Evolutionary conservation across 805 yeast species (phyloP), one percentile per base, ranked within the genome.

Genomic region (Helenozyma baotianmanensis): DNA sequence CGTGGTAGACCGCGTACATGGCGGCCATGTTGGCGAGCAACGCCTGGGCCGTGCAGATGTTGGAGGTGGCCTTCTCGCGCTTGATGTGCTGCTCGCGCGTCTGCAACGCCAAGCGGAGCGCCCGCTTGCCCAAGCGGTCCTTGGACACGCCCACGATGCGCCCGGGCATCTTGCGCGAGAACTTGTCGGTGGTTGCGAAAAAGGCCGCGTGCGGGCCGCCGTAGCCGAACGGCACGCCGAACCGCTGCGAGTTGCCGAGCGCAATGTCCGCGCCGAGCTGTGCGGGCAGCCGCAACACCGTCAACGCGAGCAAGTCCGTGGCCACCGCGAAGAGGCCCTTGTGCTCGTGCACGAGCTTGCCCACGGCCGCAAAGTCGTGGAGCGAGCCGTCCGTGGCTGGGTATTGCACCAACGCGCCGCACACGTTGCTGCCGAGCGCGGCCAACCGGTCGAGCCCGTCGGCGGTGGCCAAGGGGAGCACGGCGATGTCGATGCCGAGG

Each of bases 121-220:
- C 97, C n/a, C 73, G 76, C 45, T 83, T 78, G 14, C 96, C 97
- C 33, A 89, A 67, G 53, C 97, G 74, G 58, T 90, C 98, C 56
- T 85, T 86, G 24, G 95, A 80, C 25, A 85, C 78, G 54, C 98
- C 98, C 35, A 92, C 89, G 35, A 92, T 75, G 65, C 98, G 76
- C 27, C 98, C 98, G 2, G 98, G 98, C 58, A 92, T 87, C 61
- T 89, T 92, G 56, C 98, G 78, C 54, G 86, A 85, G 48, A 82
- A 71, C 35, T 78, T 72, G 39, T 79, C 76, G n/a, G 77, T 72
- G 25, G 90, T 95, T 7, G 97, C 86, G 50, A 92, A 89, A 64
- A 86, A 92, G 1, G 96, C 98, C 29, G 98, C 97, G 59, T 92
- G 98, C 3, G 98, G 98, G 14, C 98, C 98, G 53, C 98, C 98